Evolutionary conservation across 1,139 yeast species (phyloP).

Genomic region (Diutina neorugosa): DNA sequence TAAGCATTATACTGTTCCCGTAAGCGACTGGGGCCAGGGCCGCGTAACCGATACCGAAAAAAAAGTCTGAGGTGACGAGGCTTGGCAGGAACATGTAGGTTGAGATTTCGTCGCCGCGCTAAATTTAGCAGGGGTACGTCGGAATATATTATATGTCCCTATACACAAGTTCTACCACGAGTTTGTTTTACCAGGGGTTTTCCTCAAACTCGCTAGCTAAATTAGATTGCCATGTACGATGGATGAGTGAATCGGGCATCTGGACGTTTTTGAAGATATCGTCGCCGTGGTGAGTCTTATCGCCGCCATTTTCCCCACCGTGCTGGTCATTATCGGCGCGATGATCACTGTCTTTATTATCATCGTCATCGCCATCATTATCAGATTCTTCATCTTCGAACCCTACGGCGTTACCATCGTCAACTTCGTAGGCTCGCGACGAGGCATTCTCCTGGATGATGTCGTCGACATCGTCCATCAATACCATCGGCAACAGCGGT

Average conservation of each 20-base stretch:
- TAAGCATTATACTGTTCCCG: background rate
- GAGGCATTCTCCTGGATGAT: constrained; percentile 25
- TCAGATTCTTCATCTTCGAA: constrained; percentile 8
- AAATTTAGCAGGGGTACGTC: background rate
- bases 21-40: background rate
- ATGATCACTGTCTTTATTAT: constrained; percentile 9
- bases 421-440: constrained; percentile 24
- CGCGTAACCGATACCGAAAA: background rate
- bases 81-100: background rate
- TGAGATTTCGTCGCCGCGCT: background rate
- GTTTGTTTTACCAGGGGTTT: constrained; percentile 33
- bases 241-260: constrained; percentile 39
- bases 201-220: constrained; percentile 23
- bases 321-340: background rate
- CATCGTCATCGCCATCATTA: constrained; percentile 6
- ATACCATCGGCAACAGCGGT: constrained; percentile 48
- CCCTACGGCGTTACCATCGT: constrained; percentile 13
- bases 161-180: background rate
- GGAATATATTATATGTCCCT: background rate
- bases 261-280: constrained; percentile 37
- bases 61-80: background rate
- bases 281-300: constrained; percentile 28
- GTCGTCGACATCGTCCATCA: constrained; percentile 55
- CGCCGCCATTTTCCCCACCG: background rate
- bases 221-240: constrained; percentile 31